A percentile compares a stretch with the other conserved stretches of the same genome.
Conservation (phyloP, 768 basidiomycete genomes). For the Suillus lakei region DNA sequence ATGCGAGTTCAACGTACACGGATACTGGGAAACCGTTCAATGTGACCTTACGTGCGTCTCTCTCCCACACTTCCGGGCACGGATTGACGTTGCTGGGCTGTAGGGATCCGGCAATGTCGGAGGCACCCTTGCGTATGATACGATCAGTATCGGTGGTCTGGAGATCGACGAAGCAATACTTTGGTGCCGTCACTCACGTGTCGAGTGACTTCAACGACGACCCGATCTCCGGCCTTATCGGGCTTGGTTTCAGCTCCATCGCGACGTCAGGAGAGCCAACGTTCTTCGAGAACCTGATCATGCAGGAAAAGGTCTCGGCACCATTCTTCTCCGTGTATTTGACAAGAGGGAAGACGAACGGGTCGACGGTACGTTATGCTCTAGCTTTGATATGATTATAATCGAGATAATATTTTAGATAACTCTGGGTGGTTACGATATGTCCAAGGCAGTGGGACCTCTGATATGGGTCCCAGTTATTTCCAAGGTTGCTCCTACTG, state of each 20-base stretch:
- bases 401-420: not conserved
- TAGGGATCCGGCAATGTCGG: slow-evolving; percentile 59
- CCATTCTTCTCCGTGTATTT: slow-evolving; percentile 65
- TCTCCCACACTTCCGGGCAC: not conserved
- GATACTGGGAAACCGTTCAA: slow-evolving; percentile 37
- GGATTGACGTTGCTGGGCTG: not conserved
- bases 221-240: slow-evolving; percentile 65
- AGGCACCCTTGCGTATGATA: slow-evolving; percentile 56
- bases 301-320: slow-evolving; percentile 40
- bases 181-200: slow-evolving; percentile 54
- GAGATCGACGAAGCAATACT: slow-evolving; percentile 51
- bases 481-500: slow-evolving; percentile 35
- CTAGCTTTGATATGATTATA: slow-evolving; percentile 5
- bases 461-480: slow-evolving; percentile 41
- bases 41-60: slow-evolving; percentile 49
- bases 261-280: slow-evolving; percentile 50
- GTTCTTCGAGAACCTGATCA: slow-evolving; percentile 69
- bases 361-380: slow-evolving; percentile 49
- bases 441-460: slow-evolving; percentile 34
- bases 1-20: slow-evolving; percentile 47
- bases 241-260: slow-evolving; percentile 66
- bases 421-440: slow-evolving; percentile 39
- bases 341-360: slow-evolving; percentile 40
- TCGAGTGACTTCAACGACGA: slow-evolving; percentile 54
- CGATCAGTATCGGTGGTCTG: slow-evolving; percentile 52